Conservation (phyloP, 495 filamentous ascomycete genomes). For the Xylaria longipes region DNA sequence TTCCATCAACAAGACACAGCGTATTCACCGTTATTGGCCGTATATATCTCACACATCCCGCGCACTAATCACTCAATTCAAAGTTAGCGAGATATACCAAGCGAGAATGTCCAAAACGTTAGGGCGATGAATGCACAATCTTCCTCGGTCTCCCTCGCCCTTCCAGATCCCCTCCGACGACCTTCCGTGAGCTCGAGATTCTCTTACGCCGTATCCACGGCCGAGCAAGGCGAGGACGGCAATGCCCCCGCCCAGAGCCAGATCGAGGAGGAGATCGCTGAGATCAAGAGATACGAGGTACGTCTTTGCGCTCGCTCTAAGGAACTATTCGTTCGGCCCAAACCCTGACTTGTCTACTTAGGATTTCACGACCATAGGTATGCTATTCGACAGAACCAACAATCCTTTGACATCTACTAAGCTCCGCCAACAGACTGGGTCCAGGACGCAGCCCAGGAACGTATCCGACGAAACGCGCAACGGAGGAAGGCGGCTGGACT, state of each 20-base stretch:
- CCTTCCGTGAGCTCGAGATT: constrained; percentile 71
- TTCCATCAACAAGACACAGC: constrained; percentile 7
- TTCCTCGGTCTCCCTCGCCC: constrained; percentile 61
- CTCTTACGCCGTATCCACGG: constrained; percentile 71
- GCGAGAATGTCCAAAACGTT: constrained; percentile 25
- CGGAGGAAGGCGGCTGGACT: constrained; percentile 76
- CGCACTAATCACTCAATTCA: not conserved
- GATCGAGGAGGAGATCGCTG: constrained; percentile 92
- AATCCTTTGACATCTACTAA: constrained; percentile 9
- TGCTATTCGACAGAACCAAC: constrained; percentile 24
- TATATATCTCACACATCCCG: not conserved
- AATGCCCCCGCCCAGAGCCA: constrained; percentile 60
- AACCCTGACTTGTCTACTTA: constrained; percentile 28
- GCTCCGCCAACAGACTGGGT: constrained; percentile 76
- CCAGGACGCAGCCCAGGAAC: constrained; percentile 92
- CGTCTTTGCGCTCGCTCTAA: constrained; percentile 21
- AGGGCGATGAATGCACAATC: constrained; percentile 42
- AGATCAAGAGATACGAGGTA: constrained; percentile 97
- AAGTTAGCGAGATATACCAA: not conserved
- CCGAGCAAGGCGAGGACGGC: constrained; percentile 63
- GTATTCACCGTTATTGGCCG: not conserved
- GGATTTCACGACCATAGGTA: constrained; percentile 92
- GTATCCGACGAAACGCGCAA: constrained; percentile 77
- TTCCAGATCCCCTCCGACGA: constrained; percentile 51
- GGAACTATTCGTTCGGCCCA: not conserved